These are phyloP conservation scores for Candida fluviatilis DNA, from an alignment of 805 yeast genomes.

Conservation along the genomic window DNA sequence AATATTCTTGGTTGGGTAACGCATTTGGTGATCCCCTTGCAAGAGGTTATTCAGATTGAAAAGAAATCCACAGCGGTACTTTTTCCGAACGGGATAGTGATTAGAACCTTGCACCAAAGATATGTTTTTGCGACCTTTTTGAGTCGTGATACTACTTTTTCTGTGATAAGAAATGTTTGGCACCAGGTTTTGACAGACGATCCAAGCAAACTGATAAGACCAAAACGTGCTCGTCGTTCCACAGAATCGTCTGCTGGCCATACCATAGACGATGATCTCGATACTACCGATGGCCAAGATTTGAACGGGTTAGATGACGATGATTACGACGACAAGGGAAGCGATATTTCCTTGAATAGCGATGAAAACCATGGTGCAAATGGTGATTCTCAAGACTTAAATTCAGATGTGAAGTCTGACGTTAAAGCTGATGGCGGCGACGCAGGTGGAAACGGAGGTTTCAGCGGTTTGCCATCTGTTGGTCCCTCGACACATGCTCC, in stretches of 20 bases:
- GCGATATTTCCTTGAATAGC: conserved; percentile 16
- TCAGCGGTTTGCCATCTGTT: conserved; percentile 35
- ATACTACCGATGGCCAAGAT: conserved; percentile 5
- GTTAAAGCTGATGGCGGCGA: conserved; percentile 4
- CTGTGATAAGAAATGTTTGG: conserved; percentile 60
- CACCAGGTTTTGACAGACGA: conserved; percentile 34
- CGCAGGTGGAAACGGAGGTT: conserved; percentile 9
- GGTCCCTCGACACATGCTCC: conserved; percentile 50
- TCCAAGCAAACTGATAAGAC: conserved; percentile 9
- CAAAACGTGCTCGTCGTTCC: conserved; percentile 1
- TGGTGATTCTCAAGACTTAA: conserved; percentile 11
- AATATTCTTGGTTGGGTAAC: conserved; percentile 68
- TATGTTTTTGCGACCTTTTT: conserved; percentile 64
- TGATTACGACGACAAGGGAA: conserved; percentile 9
- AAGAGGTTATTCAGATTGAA: conserved; percentile 59
- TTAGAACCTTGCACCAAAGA: conserved; percentile 59
- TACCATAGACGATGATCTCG: conserved; percentile 14
- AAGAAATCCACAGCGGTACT: conserved; percentile 63
- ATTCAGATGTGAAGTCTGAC: conserved; percentile 5
- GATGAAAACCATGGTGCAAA: conserved; percentile 16
- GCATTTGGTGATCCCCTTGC: conserved; percentile 51
- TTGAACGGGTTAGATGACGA: conserved; percentile 15
- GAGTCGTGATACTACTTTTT: conserved; percentile 52
- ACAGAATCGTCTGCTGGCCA: conserved; percentile 2
- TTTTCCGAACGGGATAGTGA: conserved; percentile 65